A percentile compares a stretch with the other conserved stretches of the same genome.
Evolutionary conservation across 2,329 filamentous ascomycete genomes (phyloP).

Genomic region (Trichophaea hybrida): DNA sequence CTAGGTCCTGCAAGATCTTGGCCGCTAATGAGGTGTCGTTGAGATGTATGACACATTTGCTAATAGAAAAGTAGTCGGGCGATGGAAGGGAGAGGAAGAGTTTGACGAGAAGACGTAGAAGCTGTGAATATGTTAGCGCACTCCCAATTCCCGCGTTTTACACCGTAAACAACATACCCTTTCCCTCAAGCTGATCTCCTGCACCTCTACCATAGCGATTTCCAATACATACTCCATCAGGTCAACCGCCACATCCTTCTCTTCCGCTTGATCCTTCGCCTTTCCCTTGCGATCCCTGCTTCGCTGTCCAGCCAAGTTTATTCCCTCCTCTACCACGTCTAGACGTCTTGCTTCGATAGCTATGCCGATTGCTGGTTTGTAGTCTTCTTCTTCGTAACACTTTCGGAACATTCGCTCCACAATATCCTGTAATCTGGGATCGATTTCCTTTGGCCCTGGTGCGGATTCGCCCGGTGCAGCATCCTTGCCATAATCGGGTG

Average conservation of each 20-base stretch:
- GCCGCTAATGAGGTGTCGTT: constrained; percentile 85
- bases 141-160: background rate
- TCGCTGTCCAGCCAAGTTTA: constrained; percentile 65
- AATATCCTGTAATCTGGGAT: constrained; percentile 50
- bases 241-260: constrained; percentile 59
- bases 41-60: constrained; percentile 92
- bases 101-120: constrained; percentile 81
- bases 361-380: constrained; percentile 92
- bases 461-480: background rate
- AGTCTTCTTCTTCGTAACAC: constrained; percentile 72
- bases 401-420: constrained; percentile 84
- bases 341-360: constrained; percentile 89
- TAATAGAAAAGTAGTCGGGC: constrained; percentile 95
- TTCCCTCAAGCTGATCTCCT: constrained; percentile 73
- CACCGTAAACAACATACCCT: constrained; percentile 36
- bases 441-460: constrained; percentile 19
- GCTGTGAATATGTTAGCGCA: constrained; percentile 41
- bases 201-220: constrained; percentile 95
- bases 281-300: constrained; percentile 41
- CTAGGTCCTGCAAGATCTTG: constrained; percentile 65
- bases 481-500: background rate
- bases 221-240: constrained; percentile 91
- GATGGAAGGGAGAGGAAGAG: constrained; percentile 84
- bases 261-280: constrained; percentile 44
- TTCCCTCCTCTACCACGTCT: constrained; percentile 70